These are phyloP conservation scores for Solanum hybrid DNA, from an alignment of 305 asterid genomes.

Conservation along the genomic window DNA sequence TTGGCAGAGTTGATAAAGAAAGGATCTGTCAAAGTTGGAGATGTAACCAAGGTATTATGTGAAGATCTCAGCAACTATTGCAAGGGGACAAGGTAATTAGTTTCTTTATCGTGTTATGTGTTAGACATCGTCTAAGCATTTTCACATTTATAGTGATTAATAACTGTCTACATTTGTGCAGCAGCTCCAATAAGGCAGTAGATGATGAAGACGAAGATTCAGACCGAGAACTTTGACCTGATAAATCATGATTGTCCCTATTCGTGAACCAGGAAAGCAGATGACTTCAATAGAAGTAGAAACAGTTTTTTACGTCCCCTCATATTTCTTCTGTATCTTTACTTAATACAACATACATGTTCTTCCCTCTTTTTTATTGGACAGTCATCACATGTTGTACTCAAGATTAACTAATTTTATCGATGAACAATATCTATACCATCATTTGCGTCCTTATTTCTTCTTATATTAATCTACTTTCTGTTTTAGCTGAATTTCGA, in stretches of 20 bases:
- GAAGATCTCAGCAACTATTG: slow-evolving; percentile 65
- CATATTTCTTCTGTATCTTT: not conserved
- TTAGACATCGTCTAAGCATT: not conserved
- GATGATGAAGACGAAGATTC: slow-evolving; percentile 17
- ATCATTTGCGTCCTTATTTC: not conserved
- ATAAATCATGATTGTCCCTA: not conserved
- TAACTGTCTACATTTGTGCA: slow-evolving; percentile 13
- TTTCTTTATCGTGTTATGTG: not conserved
- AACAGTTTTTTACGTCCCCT: not conserved
- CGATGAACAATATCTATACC: not conserved
- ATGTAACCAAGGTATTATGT: slow-evolving; percentile 73
- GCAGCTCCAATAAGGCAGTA: slow-evolving; percentile 19
- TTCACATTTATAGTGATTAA: not conserved
- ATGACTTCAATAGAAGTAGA: not conserved
- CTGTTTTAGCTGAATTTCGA: not conserved
- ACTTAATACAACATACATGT: not conserved
- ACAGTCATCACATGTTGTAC: not conserved
- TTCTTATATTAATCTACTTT: not conserved
- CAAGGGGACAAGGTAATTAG: slow-evolving; percentile 42
- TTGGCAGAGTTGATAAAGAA: slow-evolving; percentile 69
- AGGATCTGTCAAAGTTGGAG: slow-evolving; percentile 60
- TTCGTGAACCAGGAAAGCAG: not conserved
- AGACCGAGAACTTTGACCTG: slow-evolving; percentile 32
- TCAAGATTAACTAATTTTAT: not conserved
- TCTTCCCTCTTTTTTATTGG: not conserved